Conservation (phyloP, 2,329 filamentous ascomycete species). For the Fusarium mangiferae region DNA sequence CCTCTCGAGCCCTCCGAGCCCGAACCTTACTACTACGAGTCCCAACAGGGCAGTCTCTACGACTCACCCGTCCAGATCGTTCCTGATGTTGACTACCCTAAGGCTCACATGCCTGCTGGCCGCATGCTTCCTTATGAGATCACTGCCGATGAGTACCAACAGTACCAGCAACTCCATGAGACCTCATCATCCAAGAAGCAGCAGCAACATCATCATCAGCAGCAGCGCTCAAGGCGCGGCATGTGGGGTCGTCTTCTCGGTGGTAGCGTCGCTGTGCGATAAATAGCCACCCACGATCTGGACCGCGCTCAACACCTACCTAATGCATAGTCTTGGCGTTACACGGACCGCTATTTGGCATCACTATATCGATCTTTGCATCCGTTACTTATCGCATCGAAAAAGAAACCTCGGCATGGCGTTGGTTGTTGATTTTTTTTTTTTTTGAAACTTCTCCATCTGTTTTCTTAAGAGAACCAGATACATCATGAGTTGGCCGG, state of each 20-base stretch:
- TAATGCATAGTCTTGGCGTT: conserved; percentile 37
- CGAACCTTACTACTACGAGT: conserved; percentile 56
- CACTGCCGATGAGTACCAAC: conserved; percentile 61
- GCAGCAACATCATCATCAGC: conserved; percentile 55
- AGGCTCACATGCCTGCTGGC: conserved; percentile 46
- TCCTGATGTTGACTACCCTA: conserved; percentile 53
- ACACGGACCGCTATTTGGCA: conserved; percentile 39
- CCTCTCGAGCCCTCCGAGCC: conserved; percentile 57
- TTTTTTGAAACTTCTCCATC: conserved; percentile 3
- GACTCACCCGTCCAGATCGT: conserved; percentile 62
- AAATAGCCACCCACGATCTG: conserved; percentile 8
- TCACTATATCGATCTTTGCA: conserved; percentile 27
- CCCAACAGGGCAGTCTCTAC: conserved; percentile 55
- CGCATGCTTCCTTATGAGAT: conserved; percentile 66
- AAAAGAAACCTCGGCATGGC: conserved; percentile 40
- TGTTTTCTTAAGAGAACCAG: conserved; percentile 33
- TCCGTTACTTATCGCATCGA: conserved; percentile 21
- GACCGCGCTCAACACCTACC: conserved; percentile 16
- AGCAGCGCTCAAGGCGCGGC: conserved; percentile 56
- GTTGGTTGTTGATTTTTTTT: conserved; percentile 9
- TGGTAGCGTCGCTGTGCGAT: conserved; percentile 55
- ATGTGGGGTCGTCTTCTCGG: conserved; percentile 66
- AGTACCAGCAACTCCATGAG: conserved; percentile 56
- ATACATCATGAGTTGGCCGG: conserved; percentile 30
- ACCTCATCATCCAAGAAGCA: conserved; percentile 56